Base-by-base conservation (phyloP, 2,329 filamentous ascomycete species). In the Orbilia quercus region DNA sequence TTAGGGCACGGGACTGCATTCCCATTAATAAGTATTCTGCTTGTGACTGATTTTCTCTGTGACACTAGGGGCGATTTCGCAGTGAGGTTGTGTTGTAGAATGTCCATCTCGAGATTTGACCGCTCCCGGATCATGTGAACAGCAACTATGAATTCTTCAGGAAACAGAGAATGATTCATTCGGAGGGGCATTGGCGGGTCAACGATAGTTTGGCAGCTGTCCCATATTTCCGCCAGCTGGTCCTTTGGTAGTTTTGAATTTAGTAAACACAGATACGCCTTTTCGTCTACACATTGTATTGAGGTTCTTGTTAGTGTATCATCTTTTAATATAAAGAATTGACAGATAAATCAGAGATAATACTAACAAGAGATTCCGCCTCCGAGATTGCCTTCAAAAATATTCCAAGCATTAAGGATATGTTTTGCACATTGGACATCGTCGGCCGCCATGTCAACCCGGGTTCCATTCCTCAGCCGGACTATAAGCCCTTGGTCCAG, bases 361-460 rank as follows among this genome's bases (percentile, higher is more conserved):
- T 16, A 59, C 67, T 42, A 42, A 72, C 67, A 59, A 34, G 67
- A 72, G 58, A 72, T 72, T 11, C 67, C 67, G 12, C 67, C 67
- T 23, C 67, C 67, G 11, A 72, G 67, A 42, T 65, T 72, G 2
- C 67, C 67, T 55, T 72, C 67, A 16, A 64, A 72, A 1, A 72
- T 65, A 47, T 72, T 72, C 67, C 67, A 72, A 12, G 67, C 67
- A 50, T 72, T 65, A 2, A 72, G 53, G 11, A 72, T 72, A 6
- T 65, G 51, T 48, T 72, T 72, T 6, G 67, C 67, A 16, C 22
- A 44, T 51, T 72, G 67, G 1, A 72, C 67, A n/a, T 72, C 67
- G n/a, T 72, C 67, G 4, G 67, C 58, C 25, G 22, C 51, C 53
- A 72, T 72, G 14, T 72, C 67, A 7, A 72, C 54, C 12, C 53